A percentile compares a stretch with the other conserved stretches of the same genome.
These are phyloP conservation scores for Colletotrichum sublineola DNA, from an alignment of 2,329 filamentous ascomycete species.

Conservation along the genomic window DNA sequence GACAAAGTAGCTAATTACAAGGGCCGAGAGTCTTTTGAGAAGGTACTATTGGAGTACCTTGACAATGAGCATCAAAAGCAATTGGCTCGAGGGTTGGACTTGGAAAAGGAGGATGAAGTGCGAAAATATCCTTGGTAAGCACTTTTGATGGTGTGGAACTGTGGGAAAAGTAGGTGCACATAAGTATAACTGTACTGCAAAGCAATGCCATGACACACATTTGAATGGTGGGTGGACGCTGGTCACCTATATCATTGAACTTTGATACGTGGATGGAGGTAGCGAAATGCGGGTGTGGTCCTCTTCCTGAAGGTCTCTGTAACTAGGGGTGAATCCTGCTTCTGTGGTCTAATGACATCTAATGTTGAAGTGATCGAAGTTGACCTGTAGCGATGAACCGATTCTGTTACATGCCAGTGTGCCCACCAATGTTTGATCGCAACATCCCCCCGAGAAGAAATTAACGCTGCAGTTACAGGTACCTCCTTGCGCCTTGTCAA, in stretches of 20 bases:
- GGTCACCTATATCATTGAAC: neutral
- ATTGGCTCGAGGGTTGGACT: conserved; percentile 73
- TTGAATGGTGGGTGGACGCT: neutral
- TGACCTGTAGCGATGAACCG: conserved; percentile 24
- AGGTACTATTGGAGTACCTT: conserved; percentile 81
- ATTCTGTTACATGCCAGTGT: conserved; percentile 19
- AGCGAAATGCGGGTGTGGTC: too few relatives aligned
- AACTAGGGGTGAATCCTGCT: too few relatives aligned
- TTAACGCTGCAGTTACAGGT: conserved; percentile 24
- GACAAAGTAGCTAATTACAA: conserved; percentile 83
- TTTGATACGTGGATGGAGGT: neutral
- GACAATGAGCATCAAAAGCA: conserved; percentile 82
- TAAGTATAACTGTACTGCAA: neutral
- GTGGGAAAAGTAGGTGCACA: too few relatives aligned
- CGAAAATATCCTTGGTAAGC: conserved; percentile 71
- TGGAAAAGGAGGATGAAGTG: conserved; percentile 71
- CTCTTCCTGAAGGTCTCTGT: neutral
- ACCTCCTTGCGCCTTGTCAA: neutral
- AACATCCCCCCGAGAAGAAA: conserved; percentile 31
- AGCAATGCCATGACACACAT: neutral
- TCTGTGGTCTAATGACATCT: neutral
- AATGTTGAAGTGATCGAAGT: conserved; percentile 39
- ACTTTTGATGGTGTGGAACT: too few relatives aligned
- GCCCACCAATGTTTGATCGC: conserved; percentile 26
- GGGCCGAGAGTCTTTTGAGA: conserved; percentile 79